Percentiles rank a stretch among this genome's conserved stretches.
Evolutionary conservation across 306 rosid species (phyloP).

Genomic region (Vicia villosa): DNA sequence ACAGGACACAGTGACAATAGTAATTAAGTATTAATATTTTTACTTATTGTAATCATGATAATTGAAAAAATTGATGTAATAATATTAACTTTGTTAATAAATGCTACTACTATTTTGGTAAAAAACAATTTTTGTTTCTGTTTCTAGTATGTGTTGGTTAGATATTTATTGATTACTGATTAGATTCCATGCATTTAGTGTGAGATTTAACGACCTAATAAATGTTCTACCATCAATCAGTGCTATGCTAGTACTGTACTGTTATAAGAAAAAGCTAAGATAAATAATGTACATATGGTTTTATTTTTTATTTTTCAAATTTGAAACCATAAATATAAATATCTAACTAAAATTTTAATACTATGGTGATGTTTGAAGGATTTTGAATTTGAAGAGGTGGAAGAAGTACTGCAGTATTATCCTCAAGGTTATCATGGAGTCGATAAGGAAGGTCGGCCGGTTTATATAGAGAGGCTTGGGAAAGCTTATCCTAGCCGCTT

Average conservation of each 20-base stretch:
- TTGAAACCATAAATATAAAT: too few species aligned
- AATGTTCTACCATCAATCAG: background rate
- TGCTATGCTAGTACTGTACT: background rate
- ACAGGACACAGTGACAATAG: too few species aligned
- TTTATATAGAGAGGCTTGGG: conserved; percentile 95
- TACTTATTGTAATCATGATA: background rate
- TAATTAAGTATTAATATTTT: too few species aligned
- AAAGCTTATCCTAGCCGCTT: conserved; percentile 90
- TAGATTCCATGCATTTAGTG: background rate
- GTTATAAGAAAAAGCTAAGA: background rate
- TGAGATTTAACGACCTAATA: conserved; percentile 15
- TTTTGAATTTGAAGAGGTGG: conserved; percentile 89
- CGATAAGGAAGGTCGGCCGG: conserved; percentile 94
- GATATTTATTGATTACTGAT: conserved; percentile 13
- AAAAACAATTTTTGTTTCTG: background rate
- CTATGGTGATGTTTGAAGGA: conserved; percentile 55
- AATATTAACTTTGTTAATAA: too few species aligned
- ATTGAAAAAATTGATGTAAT: background rate
- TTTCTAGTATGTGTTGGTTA: background rate
- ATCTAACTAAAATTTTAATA: conserved; percentile 25
- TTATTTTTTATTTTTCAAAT: background rate
- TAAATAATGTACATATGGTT: background rate
- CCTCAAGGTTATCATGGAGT: conserved; percentile 98
- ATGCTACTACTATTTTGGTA: background rate
- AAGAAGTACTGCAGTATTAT: conserved; percentile 90